Percentiles rank a stretch among this genome's conserved stretches.
These are phyloP conservation scores for Diphasiastrum complanatum DNA, from an alignment of 83 land plant genomes.

Conservation along the genomic window DNA sequence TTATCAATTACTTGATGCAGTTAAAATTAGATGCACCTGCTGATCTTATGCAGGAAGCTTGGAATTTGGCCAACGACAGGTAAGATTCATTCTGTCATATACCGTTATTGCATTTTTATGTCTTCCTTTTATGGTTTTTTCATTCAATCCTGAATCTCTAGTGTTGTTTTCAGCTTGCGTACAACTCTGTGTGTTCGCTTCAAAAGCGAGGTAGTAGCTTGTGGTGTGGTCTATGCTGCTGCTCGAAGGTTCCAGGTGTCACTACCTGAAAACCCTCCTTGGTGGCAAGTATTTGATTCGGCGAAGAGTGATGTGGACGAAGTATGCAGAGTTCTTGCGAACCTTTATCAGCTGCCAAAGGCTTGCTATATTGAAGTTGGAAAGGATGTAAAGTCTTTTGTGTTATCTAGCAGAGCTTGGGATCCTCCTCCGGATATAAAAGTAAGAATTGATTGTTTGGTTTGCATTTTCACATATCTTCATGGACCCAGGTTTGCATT, in stretches of 20 bases:
- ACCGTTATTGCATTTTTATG: too few species aligned
- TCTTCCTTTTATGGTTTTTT: background rate
- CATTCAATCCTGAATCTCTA: slow-evolving; percentile 1
- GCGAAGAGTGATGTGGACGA: slow-evolving; percentile 69
- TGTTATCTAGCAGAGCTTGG: slow-evolving; percentile 42
- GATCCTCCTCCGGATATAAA: slow-evolving; percentile 54
- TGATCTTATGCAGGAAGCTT: slow-evolving; percentile 82
- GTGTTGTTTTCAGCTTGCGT: slow-evolving; percentile 56
- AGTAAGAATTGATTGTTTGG: too few species aligned
- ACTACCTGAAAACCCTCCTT: slow-evolving; percentile 82
- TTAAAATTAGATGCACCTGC: slow-evolving; percentile 46
- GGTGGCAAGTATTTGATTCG: slow-evolving; percentile 93
- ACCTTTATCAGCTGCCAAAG: slow-evolving; percentile 73
- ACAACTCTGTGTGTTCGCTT: slow-evolving; percentile 95
- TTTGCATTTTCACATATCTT: too few species aligned
- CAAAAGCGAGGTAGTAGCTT: slow-evolving; percentile 98
- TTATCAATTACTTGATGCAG: slow-evolving; percentile 70
- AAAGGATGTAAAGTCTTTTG: slow-evolving; percentile 67
- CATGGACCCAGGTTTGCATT: too few species aligned
- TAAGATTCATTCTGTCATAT: too few species aligned
- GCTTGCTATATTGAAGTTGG: slow-evolving; percentile 67
- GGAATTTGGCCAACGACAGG: slow-evolving; percentile 31
- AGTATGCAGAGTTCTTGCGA: slow-evolving; percentile 81
- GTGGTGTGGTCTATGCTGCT: slow-evolving; percentile 99
- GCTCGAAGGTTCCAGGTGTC: slow-evolving; percentile 83